These are phyloP conservation scores for Martensiomyces pterosporus DNA, from an alignment of 192 early-diverging fungal genomes.

Conservation along the genomic window DNA sequence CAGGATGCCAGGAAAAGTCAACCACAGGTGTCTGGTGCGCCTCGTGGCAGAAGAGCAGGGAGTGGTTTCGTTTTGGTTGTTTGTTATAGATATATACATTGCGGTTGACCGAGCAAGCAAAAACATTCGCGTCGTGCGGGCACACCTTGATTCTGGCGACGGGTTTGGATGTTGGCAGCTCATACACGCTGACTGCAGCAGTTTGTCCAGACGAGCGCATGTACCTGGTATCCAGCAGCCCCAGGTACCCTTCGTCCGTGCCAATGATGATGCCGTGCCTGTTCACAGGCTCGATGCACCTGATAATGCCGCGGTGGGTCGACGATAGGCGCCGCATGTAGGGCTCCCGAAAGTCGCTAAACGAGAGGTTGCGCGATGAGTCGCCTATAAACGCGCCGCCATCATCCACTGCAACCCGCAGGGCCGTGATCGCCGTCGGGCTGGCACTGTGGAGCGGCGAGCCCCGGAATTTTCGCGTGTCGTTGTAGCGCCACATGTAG, in stretches of 20 bases:
- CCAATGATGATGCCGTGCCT: slow-evolving; percentile 18
- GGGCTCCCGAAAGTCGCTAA: slow-evolving; percentile 33
- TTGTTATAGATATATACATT: slow-evolving; percentile 31
- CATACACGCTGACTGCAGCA: slow-evolving; percentile 3
- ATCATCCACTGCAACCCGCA: slow-evolving; percentile 18
- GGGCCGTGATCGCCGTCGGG: slow-evolving; percentile 12
- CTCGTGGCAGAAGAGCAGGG: slow-evolving; percentile 25
- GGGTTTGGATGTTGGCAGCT: background rate
- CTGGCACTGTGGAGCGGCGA: background rate
- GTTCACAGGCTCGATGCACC: slow-evolving; percentile 17
- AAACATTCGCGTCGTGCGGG: slow-evolving; percentile 22
- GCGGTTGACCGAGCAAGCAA: slow-evolving; percentile 26
- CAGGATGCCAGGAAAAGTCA: slow-evolving; percentile 43
- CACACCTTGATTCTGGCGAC: slow-evolving; percentile 19
- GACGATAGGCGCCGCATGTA: slow-evolving; percentile 12
- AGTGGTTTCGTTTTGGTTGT: background rate
- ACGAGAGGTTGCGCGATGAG: slow-evolving; percentile 12
- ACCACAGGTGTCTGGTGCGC: slow-evolving; percentile 28
- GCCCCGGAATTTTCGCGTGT: slow-evolving; percentile 23
- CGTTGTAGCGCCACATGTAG: slow-evolving; percentile 45
- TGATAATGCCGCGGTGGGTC: slow-evolving; percentile 4
- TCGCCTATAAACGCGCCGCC: slow-evolving; percentile 23
- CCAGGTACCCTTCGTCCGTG: slow-evolving; percentile 15
- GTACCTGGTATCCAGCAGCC: slow-evolving; percentile 26
- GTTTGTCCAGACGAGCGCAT: background rate